Conservation (phyloP, 2,329 filamentous ascomycete genomes). For the Drechslerella coelobrocha region DNA sequence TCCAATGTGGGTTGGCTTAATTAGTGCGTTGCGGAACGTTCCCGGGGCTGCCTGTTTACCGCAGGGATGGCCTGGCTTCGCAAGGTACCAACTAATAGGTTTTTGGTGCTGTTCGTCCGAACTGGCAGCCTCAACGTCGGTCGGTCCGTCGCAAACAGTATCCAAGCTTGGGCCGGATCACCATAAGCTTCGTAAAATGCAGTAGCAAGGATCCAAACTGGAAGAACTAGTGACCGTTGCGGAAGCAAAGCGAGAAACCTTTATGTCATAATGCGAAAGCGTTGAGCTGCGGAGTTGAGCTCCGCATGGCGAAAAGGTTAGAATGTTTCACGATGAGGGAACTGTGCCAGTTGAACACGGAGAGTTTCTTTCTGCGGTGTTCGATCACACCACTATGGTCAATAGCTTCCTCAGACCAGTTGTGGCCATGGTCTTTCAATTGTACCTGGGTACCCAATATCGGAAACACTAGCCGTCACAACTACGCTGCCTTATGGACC, state of each 20-base stretch:
- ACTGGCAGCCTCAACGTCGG: neutral
- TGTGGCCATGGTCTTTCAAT: neutral
- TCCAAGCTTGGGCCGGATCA: conserved; percentile 34
- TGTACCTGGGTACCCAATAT: conserved; percentile 3
- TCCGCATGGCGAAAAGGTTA: neutral
- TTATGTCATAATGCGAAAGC: conserved; percentile 4
- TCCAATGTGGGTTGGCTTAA: no score
- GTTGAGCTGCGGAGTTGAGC: conserved; percentile 1
- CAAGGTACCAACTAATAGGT: no score
- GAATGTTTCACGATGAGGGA: conserved; percentile 36
- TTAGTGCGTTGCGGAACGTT: no score
- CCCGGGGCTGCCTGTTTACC: no score
- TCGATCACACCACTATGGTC: neutral
- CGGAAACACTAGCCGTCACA: conserved; percentile 5
- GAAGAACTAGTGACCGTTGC: conserved; percentile 22
- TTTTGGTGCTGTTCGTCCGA: no score
- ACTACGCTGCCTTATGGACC: neutral
- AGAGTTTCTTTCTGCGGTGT: conserved; percentile 26
- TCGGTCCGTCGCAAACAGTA: conserved; percentile 15
- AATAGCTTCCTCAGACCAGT: neutral
- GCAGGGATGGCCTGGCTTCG: no score
- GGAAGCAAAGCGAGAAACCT: conserved; percentile 30
- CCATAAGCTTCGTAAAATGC: conserved; percentile 31
- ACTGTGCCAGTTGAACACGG: conserved; percentile 9
- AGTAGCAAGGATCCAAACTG: conserved; percentile 10